phyloP scores from a whole-genome alignment of 208 protist genomes.

The Leishmania arabica region DNA sequence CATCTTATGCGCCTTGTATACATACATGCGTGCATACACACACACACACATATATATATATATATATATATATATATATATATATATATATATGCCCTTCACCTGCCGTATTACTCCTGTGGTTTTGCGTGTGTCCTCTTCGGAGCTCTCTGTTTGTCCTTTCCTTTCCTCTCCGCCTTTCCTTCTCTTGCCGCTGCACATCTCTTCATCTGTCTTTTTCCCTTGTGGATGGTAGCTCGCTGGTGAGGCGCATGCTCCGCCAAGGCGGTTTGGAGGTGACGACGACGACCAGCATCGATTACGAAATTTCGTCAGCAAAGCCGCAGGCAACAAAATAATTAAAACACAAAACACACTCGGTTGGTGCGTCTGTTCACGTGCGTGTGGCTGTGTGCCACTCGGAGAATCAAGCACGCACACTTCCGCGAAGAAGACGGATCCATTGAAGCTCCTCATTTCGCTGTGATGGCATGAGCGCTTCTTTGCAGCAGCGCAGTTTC shows the following conservation, averaged over 20 bases:
- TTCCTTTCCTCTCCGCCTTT: not conserved
- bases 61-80: not conserved
- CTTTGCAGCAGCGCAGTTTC: not conserved
- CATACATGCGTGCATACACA: not conserved
- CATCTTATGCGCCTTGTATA: not conserved
- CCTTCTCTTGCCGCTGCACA: not conserved
- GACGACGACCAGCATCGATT: not conserved
- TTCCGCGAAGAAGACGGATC: not conserved
- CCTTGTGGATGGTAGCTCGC: not conserved
- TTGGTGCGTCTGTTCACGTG: not conserved
- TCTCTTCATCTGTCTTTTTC: not conserved
- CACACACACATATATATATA: too few relatives aligned
- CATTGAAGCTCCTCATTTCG: not conserved
- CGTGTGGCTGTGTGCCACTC: not conserved
- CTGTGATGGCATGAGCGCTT: not conserved
- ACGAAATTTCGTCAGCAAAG: not conserved
- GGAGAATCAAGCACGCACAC: not conserved
- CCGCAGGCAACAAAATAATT: not conserved
- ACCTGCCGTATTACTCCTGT: not conserved
- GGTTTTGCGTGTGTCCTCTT: not conserved
- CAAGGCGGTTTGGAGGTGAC: not conserved
- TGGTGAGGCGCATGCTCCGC: not conserved
- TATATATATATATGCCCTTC: not conserved
- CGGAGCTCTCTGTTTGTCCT: not conserved
- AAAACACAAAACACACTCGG: not conserved